A percentile compares a stretch with the other conserved stretches of the same genome.
Conservation (phyloP, 1,284 basidiomycete species). For the Austropuccinia psidii region DNA sequence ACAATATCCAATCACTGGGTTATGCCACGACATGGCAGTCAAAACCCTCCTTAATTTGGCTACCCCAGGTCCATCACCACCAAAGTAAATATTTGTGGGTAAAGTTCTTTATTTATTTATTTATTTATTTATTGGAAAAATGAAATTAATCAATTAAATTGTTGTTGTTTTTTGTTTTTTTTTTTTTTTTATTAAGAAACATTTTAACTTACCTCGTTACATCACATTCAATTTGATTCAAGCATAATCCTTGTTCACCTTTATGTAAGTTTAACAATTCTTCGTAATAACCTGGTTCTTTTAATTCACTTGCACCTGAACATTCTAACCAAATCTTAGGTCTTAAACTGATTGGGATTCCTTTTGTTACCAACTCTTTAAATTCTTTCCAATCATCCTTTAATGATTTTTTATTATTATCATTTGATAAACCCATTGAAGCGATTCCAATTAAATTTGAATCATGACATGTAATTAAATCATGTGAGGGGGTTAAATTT, state of each 20-base stretch:
- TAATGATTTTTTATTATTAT: constrained; percentile 53
- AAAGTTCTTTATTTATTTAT: constrained; percentile 58
- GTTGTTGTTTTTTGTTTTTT: no score
- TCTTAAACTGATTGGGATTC: constrained; percentile 80
- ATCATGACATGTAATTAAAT: constrained; percentile 30
- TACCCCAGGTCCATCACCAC: constrained; percentile 86
- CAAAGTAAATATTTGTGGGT: constrained; percentile 94
- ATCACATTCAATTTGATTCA: constrained; percentile 79
- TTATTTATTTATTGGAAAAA: background rate
- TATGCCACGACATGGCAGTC: constrained; percentile 74
- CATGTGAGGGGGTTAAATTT: background rate
- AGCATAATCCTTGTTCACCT: constrained; percentile 55
- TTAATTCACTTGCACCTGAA: constrained; percentile 79
- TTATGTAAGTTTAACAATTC: constrained; percentile 65
- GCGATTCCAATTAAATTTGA: constrained; percentile 66
- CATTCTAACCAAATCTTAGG: constrained; percentile 76
- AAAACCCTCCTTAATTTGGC: constrained; percentile 81
- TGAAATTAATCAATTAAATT: background rate
- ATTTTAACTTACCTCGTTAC: constrained; percentile 52
- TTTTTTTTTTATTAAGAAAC: no score
- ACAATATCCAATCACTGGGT: constrained; percentile 49
- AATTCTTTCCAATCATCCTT: constrained; percentile 71
- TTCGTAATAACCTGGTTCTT: constrained; percentile 81
- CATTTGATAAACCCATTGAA: constrained; percentile 63
- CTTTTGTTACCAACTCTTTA: constrained; percentile 65